These are phyloP conservation scores for Naganishia randhawae DNA, from an alignment of 768 basidiomycete species.

Conservation along the genomic window DNA sequence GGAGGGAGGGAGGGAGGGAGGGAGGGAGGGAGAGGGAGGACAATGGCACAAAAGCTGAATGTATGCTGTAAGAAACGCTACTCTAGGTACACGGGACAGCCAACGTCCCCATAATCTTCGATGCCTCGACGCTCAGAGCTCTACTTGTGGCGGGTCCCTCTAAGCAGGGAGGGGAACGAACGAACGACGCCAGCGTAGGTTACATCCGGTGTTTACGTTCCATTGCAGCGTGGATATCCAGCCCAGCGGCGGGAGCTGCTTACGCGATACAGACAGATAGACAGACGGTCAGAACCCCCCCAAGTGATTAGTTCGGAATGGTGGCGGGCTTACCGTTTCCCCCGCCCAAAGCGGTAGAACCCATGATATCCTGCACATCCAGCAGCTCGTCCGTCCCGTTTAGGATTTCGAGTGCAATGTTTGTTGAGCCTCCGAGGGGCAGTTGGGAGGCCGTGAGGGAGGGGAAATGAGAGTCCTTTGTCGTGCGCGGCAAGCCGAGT, in stretches of 20 bases:
- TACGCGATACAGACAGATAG: slow-evolving; percentile 56
- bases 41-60: too few species aligned
- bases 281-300: not conserved
- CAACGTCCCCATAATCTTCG: too few species aligned
- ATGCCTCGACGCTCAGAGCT: too few species aligned
- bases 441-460: slow-evolving; percentile 38
- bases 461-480: slow-evolving; percentile 40
- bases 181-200: not conserved
- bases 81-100: too few species aligned
- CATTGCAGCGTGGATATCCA: slow-evolving; percentile 64
- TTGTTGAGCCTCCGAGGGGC: slow-evolving; percentile 55
- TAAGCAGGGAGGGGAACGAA: too few species aligned
- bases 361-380: slow-evolving; percentile 72
- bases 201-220: slow-evolving; percentile 48
- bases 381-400: slow-evolving; percentile 87
- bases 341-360: not conserved
- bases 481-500: not conserved
- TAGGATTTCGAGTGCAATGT: slow-evolving; percentile 85
- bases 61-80: too few species aligned
- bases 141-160: too few species aligned
- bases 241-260: not conserved
- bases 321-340: not conserved
- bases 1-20: too few species aligned
- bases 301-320: not conserved
- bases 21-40: too few species aligned